These are phyloP conservation scores for Colletotrichum siamense DNA, from an alignment of 2,329 filamentous ascomycete genomes.

Conservation along the genomic window DNA sequence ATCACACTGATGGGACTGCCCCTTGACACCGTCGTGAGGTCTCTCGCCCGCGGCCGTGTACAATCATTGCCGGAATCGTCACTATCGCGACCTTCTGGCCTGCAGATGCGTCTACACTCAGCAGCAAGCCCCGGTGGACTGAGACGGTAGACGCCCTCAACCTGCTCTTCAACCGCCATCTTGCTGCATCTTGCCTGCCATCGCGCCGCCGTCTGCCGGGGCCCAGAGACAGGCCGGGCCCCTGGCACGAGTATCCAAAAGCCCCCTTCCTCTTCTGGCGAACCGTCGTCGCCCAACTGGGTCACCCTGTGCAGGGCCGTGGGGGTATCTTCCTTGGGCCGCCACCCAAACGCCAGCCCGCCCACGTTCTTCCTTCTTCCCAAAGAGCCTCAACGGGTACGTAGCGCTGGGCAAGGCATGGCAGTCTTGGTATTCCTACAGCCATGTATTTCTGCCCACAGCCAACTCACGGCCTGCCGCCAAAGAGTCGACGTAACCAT, in stretches of 20 bases:
- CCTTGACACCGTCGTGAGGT: slow-evolving; percentile 8
- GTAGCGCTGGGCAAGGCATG: background rate
- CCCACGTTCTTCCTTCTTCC: background rate
- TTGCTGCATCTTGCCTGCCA: slow-evolving; percentile 30
- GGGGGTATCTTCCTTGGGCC: slow-evolving; percentile 7
- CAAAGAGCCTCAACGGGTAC: slow-evolving; percentile 16
- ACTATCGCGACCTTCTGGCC: background rate
- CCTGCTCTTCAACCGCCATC: slow-evolving; percentile 26
- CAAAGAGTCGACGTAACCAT: background rate
- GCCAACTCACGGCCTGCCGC: background rate
- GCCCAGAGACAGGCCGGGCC: slow-evolving; percentile 9
- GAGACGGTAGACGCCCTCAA: slow-evolving; percentile 13
- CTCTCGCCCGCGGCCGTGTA: background rate
- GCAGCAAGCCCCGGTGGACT: background rate
- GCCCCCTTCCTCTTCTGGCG: slow-evolving; percentile 12
- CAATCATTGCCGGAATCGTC: background rate
- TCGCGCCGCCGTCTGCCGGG: slow-evolving; percentile 28
- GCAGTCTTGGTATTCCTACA: background rate
- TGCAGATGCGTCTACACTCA: background rate
- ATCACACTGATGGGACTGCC: background rate
- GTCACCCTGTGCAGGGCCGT: slow-evolving; percentile 3
- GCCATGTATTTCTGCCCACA: background rate
- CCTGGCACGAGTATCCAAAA: background rate
- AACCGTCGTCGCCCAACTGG: slow-evolving; percentile 16
- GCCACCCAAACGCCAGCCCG: slow-evolving; percentile 10